Percentiles rank a stretch among this genome's conserved stretches.
phyloP scores from a whole-genome alignment of 805 yeast species.

The Wickerhamiella dianesei region DNA sequence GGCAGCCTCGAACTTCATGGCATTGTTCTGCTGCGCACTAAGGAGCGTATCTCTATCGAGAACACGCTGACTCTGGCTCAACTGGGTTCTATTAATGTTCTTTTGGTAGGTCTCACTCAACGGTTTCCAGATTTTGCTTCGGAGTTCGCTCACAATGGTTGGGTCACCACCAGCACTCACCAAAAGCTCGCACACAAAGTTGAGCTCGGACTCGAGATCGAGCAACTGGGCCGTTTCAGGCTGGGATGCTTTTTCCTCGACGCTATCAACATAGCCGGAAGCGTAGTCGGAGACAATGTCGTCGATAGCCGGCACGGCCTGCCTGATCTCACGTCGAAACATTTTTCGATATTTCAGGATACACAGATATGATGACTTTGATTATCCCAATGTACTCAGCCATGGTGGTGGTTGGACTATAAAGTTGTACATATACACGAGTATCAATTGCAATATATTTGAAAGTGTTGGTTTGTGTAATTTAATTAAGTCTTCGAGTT shows the following conservation, averaged over 20 bases:
- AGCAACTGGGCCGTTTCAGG: conserved; percentile 65
- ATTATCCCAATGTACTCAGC: too few relatives aligned
- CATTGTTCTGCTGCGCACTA: conserved; percentile 55
- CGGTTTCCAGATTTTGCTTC: conserved; percentile 34
- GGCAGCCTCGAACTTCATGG: conserved; percentile 55
- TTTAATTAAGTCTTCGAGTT: too few relatives aligned
- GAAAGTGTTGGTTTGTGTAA: too few relatives aligned
- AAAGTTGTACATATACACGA: too few relatives aligned
- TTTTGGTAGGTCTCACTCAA: conserved; percentile 39
- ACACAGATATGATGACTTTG: too few relatives aligned
- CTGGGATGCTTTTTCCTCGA: conserved; percentile 66
- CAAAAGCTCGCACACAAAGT: conserved; percentile 51
- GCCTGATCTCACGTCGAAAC: conserved; percentile 46
- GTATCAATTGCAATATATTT: too few relatives aligned
- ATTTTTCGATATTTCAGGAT: neutral
- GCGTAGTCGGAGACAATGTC: conserved; percentile 83
- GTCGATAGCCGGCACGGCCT: conserved; percentile 77
- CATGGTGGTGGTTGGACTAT: too few relatives aligned
- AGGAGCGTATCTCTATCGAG: conserved; percentile 52
- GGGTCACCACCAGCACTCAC: conserved; percentile 71
- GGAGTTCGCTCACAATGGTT: conserved; percentile 41
- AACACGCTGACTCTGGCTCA: conserved; percentile 80
- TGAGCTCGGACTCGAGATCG: conserved; percentile 52
- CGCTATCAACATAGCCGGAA: conserved; percentile 72
- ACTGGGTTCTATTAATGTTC: conserved; percentile 28